Evolutionary conservation across 2,329 filamentous ascomycete genomes (phyloP).

Genomic region (Pseudonectria foliicola): DNA sequence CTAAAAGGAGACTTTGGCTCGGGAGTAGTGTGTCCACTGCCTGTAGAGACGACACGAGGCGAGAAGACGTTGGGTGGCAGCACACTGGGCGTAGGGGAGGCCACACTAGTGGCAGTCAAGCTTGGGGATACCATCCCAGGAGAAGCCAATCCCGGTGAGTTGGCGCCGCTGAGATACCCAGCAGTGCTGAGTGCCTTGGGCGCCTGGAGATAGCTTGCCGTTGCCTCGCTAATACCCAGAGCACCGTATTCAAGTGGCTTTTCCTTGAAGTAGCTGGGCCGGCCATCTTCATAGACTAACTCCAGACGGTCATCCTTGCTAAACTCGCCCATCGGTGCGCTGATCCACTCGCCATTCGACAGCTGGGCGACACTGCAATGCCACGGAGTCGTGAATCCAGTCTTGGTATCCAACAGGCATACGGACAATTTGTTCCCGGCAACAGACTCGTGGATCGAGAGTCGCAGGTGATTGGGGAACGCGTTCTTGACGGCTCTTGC

Average conservation of each 20-base stretch:
- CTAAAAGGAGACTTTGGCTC: too few species aligned
- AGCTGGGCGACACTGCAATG: slow-evolving; percentile 20
- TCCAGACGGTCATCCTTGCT: slow-evolving; percentile 14
- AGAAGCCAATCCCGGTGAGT: too few species aligned
- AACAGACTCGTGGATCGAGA: slow-evolving; percentile 24
- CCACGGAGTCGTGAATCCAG: slow-evolving; percentile 26
- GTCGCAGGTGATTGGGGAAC: slow-evolving; percentile 21
- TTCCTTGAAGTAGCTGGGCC: slow-evolving; percentile 16
- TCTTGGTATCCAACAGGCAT: slow-evolving; percentile 22
- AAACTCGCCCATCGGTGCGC: slow-evolving; percentile 21
- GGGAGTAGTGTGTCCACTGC: too few species aligned
- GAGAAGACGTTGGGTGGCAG: too few species aligned
- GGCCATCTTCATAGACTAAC: slow-evolving; percentile 16
- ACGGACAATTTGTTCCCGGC: slow-evolving; percentile 22
- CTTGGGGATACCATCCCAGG: too few species aligned
- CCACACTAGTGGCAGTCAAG: too few species aligned
- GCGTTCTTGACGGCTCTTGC: slow-evolving; percentile 18
- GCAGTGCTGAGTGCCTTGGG: not conserved
- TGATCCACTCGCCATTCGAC: slow-evolving; percentile 18
- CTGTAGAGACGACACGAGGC: too few species aligned
- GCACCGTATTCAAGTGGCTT: not conserved
- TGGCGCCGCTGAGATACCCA: slow-evolving; percentile 3
- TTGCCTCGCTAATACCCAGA: slow-evolving; percentile 4
- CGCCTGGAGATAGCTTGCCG: not conserved
- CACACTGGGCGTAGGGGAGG: too few species aligned